These are phyloP conservation scores for Penicillium hesseltinei DNA, from an alignment of 2,329 filamentous ascomycete genomes.

Conservation along the genomic window DNA sequence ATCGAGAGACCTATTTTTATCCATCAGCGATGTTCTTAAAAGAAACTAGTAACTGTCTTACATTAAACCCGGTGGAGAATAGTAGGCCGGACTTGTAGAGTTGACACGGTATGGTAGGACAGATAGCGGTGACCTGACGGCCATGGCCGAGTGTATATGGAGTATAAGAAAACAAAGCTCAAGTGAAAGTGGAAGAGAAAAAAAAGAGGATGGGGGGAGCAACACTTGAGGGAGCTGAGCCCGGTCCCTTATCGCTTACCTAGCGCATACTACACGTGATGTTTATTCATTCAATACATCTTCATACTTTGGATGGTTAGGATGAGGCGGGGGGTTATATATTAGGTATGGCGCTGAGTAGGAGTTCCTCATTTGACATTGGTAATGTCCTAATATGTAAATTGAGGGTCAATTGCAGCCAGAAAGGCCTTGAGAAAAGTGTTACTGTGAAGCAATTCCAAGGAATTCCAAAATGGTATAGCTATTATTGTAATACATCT, in stretches of 20 bases:
- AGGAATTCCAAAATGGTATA: no score
- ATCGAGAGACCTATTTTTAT: constrained; percentile 16
- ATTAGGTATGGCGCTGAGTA: background rate
- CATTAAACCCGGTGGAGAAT: constrained; percentile 20
- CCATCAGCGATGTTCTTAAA: constrained; percentile 7
- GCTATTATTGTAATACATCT: constrained; percentile 1
- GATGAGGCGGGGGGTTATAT: background rate
- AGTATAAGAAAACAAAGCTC: background rate
- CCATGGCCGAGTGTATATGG: constrained; percentile 22
- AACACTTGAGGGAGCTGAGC: constrained; percentile 2
- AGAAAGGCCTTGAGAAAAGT: background rate
- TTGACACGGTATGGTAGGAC: constrained; percentile 22
- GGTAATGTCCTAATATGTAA: background rate
- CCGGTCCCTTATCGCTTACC: constrained; percentile 8
- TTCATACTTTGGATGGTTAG: background rate
- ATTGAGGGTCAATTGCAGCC: background rate
- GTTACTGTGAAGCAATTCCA: background rate
- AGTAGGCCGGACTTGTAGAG: constrained; percentile 11
- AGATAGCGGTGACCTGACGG: constrained; percentile 30
- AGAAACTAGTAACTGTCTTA: constrained; percentile 12
- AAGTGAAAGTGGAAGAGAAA: constrained; percentile 2
- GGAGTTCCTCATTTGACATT: background rate
- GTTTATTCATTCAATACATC: background rate
- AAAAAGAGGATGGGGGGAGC: constrained; percentile 5
- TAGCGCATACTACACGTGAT: constrained; percentile 12